Evolutionary conservation across 106 monocot genomes (phyloP).

Genomic region (Posidonia australis): DNA sequence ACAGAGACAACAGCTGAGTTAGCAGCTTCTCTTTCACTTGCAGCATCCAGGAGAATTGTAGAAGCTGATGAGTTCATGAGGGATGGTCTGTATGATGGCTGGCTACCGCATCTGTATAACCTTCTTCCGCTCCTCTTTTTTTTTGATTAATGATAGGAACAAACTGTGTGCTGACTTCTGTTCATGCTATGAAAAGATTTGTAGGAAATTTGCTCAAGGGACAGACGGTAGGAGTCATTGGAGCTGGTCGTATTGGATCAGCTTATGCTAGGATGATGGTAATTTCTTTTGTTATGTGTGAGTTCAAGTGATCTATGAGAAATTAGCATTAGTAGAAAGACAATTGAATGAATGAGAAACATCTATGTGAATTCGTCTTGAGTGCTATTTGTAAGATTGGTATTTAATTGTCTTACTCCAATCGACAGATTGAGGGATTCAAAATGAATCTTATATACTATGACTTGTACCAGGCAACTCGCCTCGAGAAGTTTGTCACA

Average conservation of each 20-base stretch:
- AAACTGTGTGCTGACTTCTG: neutral
- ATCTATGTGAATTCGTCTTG: neutral
- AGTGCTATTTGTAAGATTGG: too few species aligned
- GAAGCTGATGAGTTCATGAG: slow-evolving; percentile 99
- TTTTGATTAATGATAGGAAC: neutral
- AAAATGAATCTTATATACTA: slow-evolving; percentile 99
- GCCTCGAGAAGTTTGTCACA: slow-evolving; percentile 98
- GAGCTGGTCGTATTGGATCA: slow-evolving; percentile 97
- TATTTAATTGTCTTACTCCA: too few species aligned
- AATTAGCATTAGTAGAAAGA: neutral
- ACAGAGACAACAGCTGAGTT: slow-evolving; percentile 97
- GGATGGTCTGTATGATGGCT: slow-evolving; percentile 90
- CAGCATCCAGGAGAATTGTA: slow-evolving; percentile 87
- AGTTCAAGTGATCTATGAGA: slow-evolving; percentile 1
- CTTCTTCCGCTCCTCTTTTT: neutral
- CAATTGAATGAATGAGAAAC: neutral
- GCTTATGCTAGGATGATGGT: slow-evolving; percentile 99
- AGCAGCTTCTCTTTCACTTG: slow-evolving; percentile 82
- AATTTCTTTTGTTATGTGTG: slow-evolving; percentile 4
- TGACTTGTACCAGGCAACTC: slow-evolving; percentile 90
- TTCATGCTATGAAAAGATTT: slow-evolving; percentile 35
- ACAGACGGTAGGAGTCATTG: slow-evolving; percentile 96
- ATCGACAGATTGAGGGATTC: slow-evolving; percentile 81
- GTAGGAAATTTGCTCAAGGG: slow-evolving; percentile 97
- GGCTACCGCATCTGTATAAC: slow-evolving; percentile 88